Conservation (phyloP, 345 rosid genomes). For the Murraya koenigii region DNA sequence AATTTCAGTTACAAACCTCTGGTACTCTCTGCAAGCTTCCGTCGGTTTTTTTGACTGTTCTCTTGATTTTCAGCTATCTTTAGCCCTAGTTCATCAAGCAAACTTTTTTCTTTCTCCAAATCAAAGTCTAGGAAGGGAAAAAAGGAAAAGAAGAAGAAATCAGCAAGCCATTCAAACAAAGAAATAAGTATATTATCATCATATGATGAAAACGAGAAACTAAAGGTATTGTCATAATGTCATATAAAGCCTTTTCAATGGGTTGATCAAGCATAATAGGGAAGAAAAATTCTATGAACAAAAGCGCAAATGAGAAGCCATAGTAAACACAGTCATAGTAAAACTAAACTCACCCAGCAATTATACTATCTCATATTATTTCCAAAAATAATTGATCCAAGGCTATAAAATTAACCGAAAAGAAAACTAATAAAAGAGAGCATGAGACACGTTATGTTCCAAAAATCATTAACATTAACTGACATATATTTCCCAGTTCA, state of each 20-base stretch:
- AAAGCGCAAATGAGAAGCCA: not conserved
- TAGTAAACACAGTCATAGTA: not conserved
- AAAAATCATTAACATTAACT: not conserved
- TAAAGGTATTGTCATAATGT: not conserved
- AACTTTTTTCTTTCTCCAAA: constrained; percentile 86
- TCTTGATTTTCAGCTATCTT: constrained; percentile 96
- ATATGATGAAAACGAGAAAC: not conserved
- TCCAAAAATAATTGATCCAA: not conserved
- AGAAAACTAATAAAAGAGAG: not conserved
- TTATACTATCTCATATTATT: not conserved
- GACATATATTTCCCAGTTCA: not conserved
- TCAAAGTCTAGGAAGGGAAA: constrained; percentile 57
- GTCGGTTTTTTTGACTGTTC: constrained; percentile 86
- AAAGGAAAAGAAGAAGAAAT: not conserved
- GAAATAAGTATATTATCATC: not conserved
- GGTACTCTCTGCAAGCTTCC: constrained; percentile 98
- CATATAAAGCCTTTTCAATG: not conserved
- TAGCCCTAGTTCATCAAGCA: constrained; percentile 93
- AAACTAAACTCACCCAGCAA: no score
- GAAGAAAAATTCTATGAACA: not conserved
- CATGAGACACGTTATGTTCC: not conserved
- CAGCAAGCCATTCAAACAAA: not conserved
- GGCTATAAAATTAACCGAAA: not conserved
- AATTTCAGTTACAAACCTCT: constrained; percentile 49
- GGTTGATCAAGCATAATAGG: not conserved